Evolutionary conservation across 2,329 filamentous ascomycete genomes (phyloP).

Genomic region (Penicillium brevicompactum): DNA sequence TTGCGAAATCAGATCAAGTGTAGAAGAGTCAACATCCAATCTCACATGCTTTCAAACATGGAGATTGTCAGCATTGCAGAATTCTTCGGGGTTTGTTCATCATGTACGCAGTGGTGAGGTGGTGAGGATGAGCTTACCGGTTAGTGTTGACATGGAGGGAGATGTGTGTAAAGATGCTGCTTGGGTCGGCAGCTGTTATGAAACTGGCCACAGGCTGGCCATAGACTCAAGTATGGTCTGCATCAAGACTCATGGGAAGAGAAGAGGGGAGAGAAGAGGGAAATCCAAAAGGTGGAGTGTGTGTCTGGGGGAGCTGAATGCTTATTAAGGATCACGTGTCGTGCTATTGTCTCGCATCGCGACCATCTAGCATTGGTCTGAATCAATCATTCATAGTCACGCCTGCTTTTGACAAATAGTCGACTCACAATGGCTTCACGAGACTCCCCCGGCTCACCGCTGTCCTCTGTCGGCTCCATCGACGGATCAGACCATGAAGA

Average conservation of each 20-base stretch:
- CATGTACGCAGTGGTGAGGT: constrained; percentile 24
- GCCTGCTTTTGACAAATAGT: not conserved
- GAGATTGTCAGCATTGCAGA: constrained; percentile 51
- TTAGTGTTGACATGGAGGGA: not conserved
- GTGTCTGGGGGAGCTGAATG: not conserved
- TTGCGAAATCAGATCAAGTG: constrained; percentile 48
- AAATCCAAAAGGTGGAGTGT: not conserved
- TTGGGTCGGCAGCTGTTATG: not conserved
- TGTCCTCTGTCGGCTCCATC: constrained; percentile 66
- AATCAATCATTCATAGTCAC: not conserved
- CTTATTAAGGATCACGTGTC: constrained; percentile 11
- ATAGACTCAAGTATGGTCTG: not conserved
- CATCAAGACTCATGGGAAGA: not conserved
- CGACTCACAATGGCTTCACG: constrained; percentile 41
- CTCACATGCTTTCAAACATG: constrained; percentile 34
- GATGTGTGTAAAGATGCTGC: not conserved
- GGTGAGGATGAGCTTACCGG: constrained; percentile 12
- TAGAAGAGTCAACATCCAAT: constrained; percentile 50
- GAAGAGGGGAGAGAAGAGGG: not conserved
- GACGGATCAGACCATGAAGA: constrained; percentile 58
- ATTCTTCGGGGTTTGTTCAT: constrained; percentile 46
- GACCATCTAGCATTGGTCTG: constrained; percentile 1
- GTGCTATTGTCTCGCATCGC: constrained; percentile 6
- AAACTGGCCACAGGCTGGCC: not conserved
- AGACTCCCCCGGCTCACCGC: constrained; percentile 63